These are phyloP conservation scores for Podila clonocystis DNA, from an alignment of 192 early-diverging fungal genomes.

Conservation along the genomic window DNA sequence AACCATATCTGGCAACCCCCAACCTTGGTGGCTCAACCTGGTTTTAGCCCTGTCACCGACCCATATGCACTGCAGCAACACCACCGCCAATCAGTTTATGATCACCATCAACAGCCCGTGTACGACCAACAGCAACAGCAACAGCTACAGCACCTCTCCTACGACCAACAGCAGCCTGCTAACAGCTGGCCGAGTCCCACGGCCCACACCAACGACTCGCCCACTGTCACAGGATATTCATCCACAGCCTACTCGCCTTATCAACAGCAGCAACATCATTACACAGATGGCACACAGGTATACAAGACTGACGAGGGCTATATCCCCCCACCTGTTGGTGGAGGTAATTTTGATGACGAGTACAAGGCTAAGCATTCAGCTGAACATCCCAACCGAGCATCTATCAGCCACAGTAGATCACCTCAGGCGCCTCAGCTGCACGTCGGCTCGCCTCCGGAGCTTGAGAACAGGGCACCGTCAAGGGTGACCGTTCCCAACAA, in stretches of 20 bases:
- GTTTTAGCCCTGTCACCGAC: neutral
- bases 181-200: neutral
- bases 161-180: neutral
- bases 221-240: neutral
- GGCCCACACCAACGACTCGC: neutral
- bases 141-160: neutral
- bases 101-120: neutral
- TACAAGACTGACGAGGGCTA: neutral
- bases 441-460: neutral
- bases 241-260: neutral
- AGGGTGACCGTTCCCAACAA: neutral
- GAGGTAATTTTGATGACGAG: neutral
- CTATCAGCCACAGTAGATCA: neutral
- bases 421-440: neutral
- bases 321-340: neutral
- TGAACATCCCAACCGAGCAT: neutral
- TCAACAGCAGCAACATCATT: neutral
- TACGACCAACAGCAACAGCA: neutral
- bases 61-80: neutral
- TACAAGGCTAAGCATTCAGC: neutral
- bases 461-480: neutral
- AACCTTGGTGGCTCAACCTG: neutral
- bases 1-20: constrained; percentile 1
- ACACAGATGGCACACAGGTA: neutral
- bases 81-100: neutral